Evolutionary conservation across 176 grass and related monocot genomes (phyloP).

Genomic region (Zizania latifolia): DNA sequence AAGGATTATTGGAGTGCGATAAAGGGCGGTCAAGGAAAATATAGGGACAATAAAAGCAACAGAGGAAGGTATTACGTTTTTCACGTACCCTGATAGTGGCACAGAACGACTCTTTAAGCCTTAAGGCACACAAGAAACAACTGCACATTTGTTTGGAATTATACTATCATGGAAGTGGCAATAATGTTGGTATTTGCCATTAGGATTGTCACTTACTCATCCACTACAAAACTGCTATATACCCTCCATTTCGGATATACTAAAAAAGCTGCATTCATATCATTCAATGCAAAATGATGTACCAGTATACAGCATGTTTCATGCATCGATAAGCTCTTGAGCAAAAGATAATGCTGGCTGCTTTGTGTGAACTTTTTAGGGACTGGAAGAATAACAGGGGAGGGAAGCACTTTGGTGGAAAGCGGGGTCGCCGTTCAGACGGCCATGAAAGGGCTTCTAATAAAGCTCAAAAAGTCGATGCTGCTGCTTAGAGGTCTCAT

Average conservation of each 20-base stretch:
- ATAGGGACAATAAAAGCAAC: constrained; percentile 39
- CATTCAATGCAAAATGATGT: background rate
- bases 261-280: background rate
- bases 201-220: background rate
- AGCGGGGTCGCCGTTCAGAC: constrained; percentile 40
- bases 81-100: background rate
- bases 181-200: background rate
- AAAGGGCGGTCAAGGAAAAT: constrained; percentile 36
- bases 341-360: constrained; percentile 2
- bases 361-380: constrained; percentile 19
- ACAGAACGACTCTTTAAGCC: no score
- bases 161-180: background rate
- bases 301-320: background rate
- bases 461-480: constrained; percentile 51
- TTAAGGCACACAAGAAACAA: background rate
- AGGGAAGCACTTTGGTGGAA: constrained; percentile 48
- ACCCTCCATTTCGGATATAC: background rate
- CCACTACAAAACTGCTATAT: background rate
- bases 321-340: background rate
- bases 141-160: background rate
- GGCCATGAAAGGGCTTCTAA: constrained; percentile 26
- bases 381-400: constrained; percentile 45
- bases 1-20: constrained; percentile 84
- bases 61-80: constrained; percentile 48
- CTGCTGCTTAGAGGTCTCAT: constrained; percentile 15